Evolutionary conservation across 169 alveolate genomes (phyloP), one percentile per base, ranked within the genome.

Genomic region (Plasmodium relictum): DNA sequence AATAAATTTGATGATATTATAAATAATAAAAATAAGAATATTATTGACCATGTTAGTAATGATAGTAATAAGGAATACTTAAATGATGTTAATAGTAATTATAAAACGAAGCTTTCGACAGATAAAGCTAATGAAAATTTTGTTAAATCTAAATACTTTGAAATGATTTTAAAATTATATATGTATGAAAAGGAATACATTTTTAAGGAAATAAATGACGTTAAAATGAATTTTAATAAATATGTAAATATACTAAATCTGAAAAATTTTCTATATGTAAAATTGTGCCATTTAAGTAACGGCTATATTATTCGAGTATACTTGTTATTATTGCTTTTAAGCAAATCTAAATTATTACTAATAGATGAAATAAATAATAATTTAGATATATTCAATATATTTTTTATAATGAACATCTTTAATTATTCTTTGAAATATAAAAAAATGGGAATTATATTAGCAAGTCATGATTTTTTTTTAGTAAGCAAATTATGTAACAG

Each of bases 331-430:
- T 88, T 74, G 12, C 91, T 94, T 9, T 50, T 94, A n/a, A 92
- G 93, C 44, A 45, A 76, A 9, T 90, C 95, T 5, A 74, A 88
- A 50, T 68, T 94, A 18, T 78, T 94, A 31, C 59, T 94, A 37
- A 69, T 94, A 48, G 96, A 94, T 62, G 96, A 94, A 74, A 94
- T 94, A 7, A 94, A 94, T 70, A 94, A 94, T 85, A 94, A 94
- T 63, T 45, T 94, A 62, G 96, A 94, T 63, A 70, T 74, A 50
- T 88, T 74, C 50, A 89, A 93, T 20, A 91, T 91, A 18, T 83
- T 83, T 48, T 83, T 83, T 61, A 44, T 83, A 42, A 83, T 83
- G 91, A 83, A 83, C 52, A 70, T 83, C 20, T 83, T 83, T 66
- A 70, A 83, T 5, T 83, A 83, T 56, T 39, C 86, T 18, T 62